Evolutionary conservation across 148 eudicot species (phyloP).

Genomic region (Talinum fruticosum): DNA sequence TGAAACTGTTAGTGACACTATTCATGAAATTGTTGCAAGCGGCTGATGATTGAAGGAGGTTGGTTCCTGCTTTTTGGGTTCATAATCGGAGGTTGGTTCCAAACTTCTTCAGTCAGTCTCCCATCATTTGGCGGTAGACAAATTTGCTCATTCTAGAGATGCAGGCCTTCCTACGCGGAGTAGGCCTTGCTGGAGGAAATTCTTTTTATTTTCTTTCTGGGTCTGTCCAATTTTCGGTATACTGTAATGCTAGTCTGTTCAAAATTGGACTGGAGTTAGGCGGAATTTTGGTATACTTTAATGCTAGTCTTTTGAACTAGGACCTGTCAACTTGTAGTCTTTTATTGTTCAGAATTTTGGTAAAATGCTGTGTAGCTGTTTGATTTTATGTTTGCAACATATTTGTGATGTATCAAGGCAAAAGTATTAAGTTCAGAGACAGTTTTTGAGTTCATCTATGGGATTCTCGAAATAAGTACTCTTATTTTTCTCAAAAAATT

Average conservation of each 20-base stretch:
- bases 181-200: conserved; percentile 9
- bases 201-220: conserved; percentile 16
- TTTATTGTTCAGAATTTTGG: conserved; percentile 1
- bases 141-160: conserved; percentile 22
- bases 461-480: neutral
- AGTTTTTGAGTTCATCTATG: neutral
- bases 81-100: too few species aligned
- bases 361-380: neutral
- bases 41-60: conserved; percentile 38
- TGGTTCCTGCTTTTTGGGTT: neutral
- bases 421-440: neutral
- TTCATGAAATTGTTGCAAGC: conserved; percentile 95
- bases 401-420: neutral
- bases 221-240: conserved; percentile 14
- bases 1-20: conserved; percentile 76
- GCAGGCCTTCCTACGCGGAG: conserved; percentile 22
- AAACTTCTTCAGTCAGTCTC: neutral
- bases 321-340: neutral
- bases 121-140: conserved; percentile 17
- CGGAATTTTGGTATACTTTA: neutral
- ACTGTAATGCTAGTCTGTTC: conserved; percentile 10
- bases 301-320: too few species aligned
- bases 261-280: neutral
- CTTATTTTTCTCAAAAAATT: neutral
- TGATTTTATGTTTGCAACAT: neutral